Percentiles rank a stretch among this genome's conserved stretches.
These are phyloP conservation scores for Santalum album DNA, from an alignment of 164 flowering plant species.

Conservation along the genomic window DNA sequence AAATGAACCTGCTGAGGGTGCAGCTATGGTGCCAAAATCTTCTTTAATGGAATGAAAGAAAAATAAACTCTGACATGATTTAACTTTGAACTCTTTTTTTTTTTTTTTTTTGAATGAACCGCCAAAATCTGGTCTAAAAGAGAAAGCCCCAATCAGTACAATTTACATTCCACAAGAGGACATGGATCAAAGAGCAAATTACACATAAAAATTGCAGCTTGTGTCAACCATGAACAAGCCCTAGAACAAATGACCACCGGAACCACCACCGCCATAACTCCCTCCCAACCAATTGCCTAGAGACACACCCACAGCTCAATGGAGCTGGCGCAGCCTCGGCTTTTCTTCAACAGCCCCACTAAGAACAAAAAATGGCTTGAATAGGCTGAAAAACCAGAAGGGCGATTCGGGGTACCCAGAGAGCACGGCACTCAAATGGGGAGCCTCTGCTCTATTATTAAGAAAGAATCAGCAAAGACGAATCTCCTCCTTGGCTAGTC, in stretches of 20 bases:
- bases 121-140: not conserved
- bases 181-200: conserved; percentile 10
- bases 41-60: too few species aligned
- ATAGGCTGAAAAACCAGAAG: conserved; percentile 1
- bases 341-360: not conserved
- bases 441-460: conserved; percentile 12
- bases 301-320: not conserved
- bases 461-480: conserved; percentile 2
- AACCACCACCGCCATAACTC: conserved; percentile 10
- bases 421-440: conserved; percentile 24
- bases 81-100: not conserved
- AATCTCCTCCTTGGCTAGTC: not conserved
- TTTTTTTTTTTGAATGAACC: not conserved
- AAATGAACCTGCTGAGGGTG: too few species aligned
- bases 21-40: too few species aligned
- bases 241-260: conserved; percentile 6
- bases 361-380: conserved; percentile 5
- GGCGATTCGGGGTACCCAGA: conserved; percentile 1
- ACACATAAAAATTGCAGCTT: conserved; percentile 16
- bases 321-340: conserved; percentile 4
- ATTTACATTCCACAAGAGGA: conserved; percentile 30
- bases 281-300: not conserved
- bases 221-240: conserved; percentile 15
- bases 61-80: not conserved
- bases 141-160: conserved; percentile 7